phyloP scores from a whole-genome alignment of 306 rosid species.

The Quercus wislizeni region DNA sequence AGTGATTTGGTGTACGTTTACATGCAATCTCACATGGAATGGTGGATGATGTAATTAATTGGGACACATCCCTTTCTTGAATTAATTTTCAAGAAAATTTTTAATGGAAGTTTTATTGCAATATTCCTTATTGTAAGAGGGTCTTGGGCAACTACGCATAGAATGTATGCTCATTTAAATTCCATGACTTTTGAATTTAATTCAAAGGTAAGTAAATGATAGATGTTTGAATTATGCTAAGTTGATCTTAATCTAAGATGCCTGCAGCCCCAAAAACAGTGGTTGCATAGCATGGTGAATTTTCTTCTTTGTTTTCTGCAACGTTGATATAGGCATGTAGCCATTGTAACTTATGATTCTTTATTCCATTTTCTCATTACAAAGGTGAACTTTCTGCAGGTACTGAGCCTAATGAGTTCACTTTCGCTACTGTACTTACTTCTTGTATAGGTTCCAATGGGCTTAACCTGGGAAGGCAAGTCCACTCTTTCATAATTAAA shows the following conservation, averaged over 20 bases:
- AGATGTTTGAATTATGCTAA: not conserved
- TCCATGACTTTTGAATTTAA: not conserved
- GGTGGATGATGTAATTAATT: not conserved
- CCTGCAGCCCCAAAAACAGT: not conserved
- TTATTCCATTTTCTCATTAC: not conserved
- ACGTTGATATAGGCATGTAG: not conserved
- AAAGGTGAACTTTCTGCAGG: constrained; percentile 41
- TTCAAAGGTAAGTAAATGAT: not conserved
- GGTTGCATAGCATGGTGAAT: not conserved
- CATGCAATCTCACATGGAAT: not conserved
- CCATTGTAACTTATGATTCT: not conserved
- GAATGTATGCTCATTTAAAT: not conserved
- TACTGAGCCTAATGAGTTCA: constrained; percentile 76
- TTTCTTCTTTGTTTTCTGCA: not conserved
- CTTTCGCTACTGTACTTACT: constrained; percentile 74
- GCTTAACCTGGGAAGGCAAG: constrained; percentile 59
- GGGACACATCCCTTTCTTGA: not conserved
- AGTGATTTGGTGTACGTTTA: not conserved
- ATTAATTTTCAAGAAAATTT: not conserved
- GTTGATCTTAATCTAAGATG: not conserved
- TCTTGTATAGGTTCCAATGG: constrained; percentile 63
- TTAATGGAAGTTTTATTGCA: not conserved
- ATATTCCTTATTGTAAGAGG: not conserved
- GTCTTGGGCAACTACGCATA: not conserved
- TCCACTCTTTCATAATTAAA: constrained; percentile 65